Evolutionary conservation across 495 filamentous ascomycete genomes (phyloP).

Genomic region (Xylaria acuta): DNA sequence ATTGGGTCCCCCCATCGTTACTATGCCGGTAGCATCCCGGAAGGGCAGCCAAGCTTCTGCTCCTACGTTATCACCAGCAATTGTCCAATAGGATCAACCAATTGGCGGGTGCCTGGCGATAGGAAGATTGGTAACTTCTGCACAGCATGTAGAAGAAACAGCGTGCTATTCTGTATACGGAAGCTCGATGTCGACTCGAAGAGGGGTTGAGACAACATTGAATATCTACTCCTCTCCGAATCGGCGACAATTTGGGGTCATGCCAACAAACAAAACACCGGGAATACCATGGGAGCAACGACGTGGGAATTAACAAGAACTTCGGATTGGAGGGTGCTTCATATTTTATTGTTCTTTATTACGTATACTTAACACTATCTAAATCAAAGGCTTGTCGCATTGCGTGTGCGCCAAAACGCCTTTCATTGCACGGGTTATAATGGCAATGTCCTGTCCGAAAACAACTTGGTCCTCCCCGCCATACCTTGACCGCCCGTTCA

Average conservation of each 20-base stretch:
- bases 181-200: conserved; percentile 15
- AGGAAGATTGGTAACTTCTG: neutral
- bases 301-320: neutral
- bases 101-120: neutral
- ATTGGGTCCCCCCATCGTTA: neutral
- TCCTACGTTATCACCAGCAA: neutral
- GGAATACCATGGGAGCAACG: neutral
- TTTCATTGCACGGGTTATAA: neutral
- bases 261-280: neutral
- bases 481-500: neutral
- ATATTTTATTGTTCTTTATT: neutral
- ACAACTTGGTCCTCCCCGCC: neutral
- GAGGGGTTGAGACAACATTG: conserved; percentile 12
- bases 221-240: neutral
- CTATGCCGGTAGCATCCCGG: conserved; percentile 13
- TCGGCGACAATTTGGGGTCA: neutral
- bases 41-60: conserved; percentile 18
- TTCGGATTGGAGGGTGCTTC: neutral
- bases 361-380: neutral
- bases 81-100: conserved; percentile 10
- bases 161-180: conserved; percentile 18
- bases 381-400: neutral
- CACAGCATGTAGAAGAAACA: neutral
- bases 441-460: neutral
- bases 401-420: conserved; percentile 5